Percentiles rank a stretch among this genome's conserved stretches.
Evolutionary conservation across 108 stramenopile genomes (phyloP).

Genomic region (Tribonema minus): DNA sequence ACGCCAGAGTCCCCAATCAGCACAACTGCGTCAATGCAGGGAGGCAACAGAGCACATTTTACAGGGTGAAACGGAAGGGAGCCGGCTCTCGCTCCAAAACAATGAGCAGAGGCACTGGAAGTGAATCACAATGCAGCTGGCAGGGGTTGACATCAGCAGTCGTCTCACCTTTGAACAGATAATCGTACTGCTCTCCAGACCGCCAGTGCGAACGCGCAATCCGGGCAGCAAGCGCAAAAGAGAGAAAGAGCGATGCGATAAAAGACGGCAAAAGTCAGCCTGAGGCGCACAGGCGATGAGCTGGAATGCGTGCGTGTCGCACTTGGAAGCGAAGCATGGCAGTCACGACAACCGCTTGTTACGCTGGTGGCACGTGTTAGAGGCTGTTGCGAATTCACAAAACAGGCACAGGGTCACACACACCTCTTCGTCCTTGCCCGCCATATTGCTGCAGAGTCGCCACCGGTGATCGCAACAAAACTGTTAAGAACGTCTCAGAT

Average conservation of each 20-base stretch:
- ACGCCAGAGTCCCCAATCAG: conserved; percentile 65
- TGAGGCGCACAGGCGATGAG: background rate
- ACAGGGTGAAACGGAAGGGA: background rate
- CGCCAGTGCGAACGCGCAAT: background rate
- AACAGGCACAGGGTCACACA: background rate
- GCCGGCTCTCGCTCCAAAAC: background rate
- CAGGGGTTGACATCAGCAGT: background rate
- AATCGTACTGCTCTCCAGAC: background rate
- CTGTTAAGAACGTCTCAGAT: too few relatives aligned
- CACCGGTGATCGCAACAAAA: too few relatives aligned
- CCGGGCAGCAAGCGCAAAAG: background rate
- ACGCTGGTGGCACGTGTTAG: too few relatives aligned
- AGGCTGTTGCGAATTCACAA: background rate
- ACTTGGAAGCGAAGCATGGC: background rate
- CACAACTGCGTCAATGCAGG: conserved; percentile 56
- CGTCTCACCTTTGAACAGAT: background rate
- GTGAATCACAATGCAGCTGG: background rate
- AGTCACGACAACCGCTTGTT: background rate
- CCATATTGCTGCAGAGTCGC: background rate
- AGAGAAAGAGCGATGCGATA: background rate
- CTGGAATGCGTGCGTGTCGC: background rate
- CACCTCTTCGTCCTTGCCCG: background rate
- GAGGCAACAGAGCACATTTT: background rate
- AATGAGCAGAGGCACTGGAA: background rate
- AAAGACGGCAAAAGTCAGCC: background rate